Evolutionary conservation across 1,139 yeast genomes (phyloP), one percentile per base, ranked within the genome.

Genomic region (Nakaseomyces kungkrabaensis): DNA sequence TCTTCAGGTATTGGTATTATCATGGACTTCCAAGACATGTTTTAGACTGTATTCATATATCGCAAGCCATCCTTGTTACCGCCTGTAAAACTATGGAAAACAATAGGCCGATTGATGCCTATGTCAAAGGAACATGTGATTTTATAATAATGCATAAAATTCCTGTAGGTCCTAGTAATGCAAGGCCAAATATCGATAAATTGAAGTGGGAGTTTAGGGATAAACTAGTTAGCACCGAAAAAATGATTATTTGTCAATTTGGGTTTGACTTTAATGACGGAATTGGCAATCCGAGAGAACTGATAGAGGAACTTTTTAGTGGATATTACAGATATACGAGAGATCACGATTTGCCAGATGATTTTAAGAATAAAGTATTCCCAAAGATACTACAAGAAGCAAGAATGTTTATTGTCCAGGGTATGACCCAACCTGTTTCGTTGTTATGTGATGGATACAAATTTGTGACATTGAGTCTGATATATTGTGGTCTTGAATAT

Each of bases 191-290:
- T 46, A 48, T 64, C 46, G 69, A 66, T 49, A 66, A 65, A 52
- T 56, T 65, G 45, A 65, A 65, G 50, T 66, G 69, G 69, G 67
- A 63, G 46, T 58, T 64, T 5, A 61, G 67, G 49, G 69, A 66
- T 51, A 61, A 61, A 50, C 48, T 66, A 43, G 63, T 65, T 4
- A 57, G 54, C 13, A 59, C 62, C 43, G 69, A 66, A 48, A 65
- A 63, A 50, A 55, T 51, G 45, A 52, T 65, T 2, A 46, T 66
- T 6, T 62, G 67, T 48, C 54, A 54, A 47, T 59, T 66, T 52
- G 68, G 67, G 4, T 66, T 66, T 51, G 69, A 66, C 49, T 53
- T 66, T 26, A 60, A 63, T 51, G 52, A 63, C 32, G 61, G 60
- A 50, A 51, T 65, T 31, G 62, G 59, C 9, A 66, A 66, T 49